These are phyloP conservation scores for Desmodesmus armatus DNA, from an alignment of 139 green algal genomes.

Conservation along the genomic window DNA sequence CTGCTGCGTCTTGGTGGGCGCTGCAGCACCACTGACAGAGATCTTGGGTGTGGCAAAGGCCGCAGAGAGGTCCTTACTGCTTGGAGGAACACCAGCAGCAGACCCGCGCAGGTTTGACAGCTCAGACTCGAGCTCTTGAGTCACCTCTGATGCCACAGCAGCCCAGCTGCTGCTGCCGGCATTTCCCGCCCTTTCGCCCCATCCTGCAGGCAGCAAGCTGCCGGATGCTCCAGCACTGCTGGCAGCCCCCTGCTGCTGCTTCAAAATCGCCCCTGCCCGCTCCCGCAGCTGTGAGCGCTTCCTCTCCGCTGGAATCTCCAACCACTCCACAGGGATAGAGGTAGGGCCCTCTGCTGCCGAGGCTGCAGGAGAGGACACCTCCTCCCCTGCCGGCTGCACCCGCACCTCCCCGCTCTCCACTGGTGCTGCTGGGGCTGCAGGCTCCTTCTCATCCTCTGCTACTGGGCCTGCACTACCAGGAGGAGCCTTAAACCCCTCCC, in stretches of 20 bases:
- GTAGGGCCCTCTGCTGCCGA: neutral
- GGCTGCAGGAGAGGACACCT: neutral
- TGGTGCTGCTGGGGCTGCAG: neutral
- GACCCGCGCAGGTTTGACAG: slow-evolving; percentile 28
- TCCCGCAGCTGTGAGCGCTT: neutral
- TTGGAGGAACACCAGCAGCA: slow-evolving; percentile 24
- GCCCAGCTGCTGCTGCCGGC: slow-evolving; percentile 11
- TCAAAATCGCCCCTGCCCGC: neutral
- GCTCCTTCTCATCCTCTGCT: neutral
- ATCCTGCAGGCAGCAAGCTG: neutral
- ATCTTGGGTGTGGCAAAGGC: neutral
- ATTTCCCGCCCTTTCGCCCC: neutral
- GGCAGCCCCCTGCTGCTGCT: neutral
- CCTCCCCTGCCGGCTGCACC: neutral
- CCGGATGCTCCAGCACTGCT: neutral
- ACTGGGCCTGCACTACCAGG: no score
- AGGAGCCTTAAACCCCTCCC: no score
- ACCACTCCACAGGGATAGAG: slow-evolving; percentile 31
- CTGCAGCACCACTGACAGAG: no score
- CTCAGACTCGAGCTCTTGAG: slow-evolving; percentile 28
- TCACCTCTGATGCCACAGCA: slow-evolving; percentile 1
- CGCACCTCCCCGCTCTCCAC: no score
- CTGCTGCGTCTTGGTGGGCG: no score
- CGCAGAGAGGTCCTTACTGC: neutral
- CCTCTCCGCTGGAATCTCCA: neutral